Evolutionary conservation across 257 asterid species (phyloP), one percentile per base, ranked within the genome.

Genomic region (Lycium barbarum): DNA sequence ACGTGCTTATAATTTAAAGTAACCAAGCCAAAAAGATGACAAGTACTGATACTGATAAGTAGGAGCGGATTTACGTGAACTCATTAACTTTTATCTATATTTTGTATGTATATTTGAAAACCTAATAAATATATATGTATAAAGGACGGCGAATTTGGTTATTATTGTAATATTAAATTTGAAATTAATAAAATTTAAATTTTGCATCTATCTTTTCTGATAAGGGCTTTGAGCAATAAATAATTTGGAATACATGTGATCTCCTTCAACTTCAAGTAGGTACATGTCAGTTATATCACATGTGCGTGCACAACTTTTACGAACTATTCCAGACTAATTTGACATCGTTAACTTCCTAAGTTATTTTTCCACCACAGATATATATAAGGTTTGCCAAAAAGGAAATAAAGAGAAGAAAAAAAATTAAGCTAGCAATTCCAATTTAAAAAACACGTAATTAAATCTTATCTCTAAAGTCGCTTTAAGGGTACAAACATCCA

Each of bases 131-230:
- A 26, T 26, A 26, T 26, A 26, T 26, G 33, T 26, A 26, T 26
- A 26, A 26, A 26, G 33, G 33, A 26, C 33, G 33, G 33, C 1
- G 33, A 26, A 26, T 26, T 26, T 26, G 33, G 33, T 26, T 26
- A 26, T 26, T 66, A 66, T 13, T 33, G 10, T 12, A 12, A 33
- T 12, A 22, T 3, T 0, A 22, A 10, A 7, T 63, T 63, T 26
- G 38, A 20, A 62, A 2, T 62, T 2, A 14, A 67, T 14, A 36
- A 36, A 35, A 14, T 68, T 68, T 3, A 3, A 67, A 36, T 14
- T 68, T 36, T 0, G 0, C 13, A 68, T 15, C 3, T 5, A 40
- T 15, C 7, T 2, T 0, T 0, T 0, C 14, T 6, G 22, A 67
- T 3, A 7, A 0, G 2, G 7, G 13, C 0, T 3, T 68, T 17